These are phyloP conservation scores for Syzygium jambos DNA, from an alignment of 345 rosid genomes.

Conservation along the genomic window DNA sequence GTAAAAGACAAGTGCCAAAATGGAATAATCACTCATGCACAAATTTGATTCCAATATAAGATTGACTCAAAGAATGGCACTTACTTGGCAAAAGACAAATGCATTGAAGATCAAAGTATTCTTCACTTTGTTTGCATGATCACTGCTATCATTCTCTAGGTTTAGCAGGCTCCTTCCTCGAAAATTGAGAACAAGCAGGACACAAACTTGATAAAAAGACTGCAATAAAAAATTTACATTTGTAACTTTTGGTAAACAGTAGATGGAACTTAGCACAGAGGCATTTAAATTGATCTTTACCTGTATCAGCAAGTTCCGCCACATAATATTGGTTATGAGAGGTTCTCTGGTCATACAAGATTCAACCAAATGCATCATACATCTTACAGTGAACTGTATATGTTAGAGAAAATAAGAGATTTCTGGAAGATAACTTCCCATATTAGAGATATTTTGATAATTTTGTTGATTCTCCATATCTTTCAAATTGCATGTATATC, in stretches of 20 bases:
- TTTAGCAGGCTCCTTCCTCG: slow-evolving; percentile 48
- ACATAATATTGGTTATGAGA: slow-evolving; percentile 90
- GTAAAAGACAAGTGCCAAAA: background rate
- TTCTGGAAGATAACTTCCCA: no score
- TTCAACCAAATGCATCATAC: background rate
- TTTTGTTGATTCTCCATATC: no score
- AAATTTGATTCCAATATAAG: background rate
- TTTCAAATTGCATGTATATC: no score
- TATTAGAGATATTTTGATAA: no score
- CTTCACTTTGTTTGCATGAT: slow-evolving; percentile 47
- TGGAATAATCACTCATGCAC: background rate
- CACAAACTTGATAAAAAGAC: slow-evolving; percentile 76
- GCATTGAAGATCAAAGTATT: slow-evolving; percentile 90
- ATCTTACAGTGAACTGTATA: background rate
- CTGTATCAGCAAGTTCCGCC: slow-evolving; percentile 93
- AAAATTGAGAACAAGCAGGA: slow-evolving; percentile 72
- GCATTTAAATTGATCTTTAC: slow-evolving; percentile 14
- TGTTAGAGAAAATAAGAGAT: no score
- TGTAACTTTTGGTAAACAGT: background rate
- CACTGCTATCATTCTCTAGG: slow-evolving; percentile 18
- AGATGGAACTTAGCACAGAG: background rate
- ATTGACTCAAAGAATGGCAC: background rate
- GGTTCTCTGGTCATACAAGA: slow-evolving; percentile 61
- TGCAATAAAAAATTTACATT: slow-evolving; percentile 12
- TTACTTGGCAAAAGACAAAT: slow-evolving; percentile 90